These are phyloP conservation scores for Mycena epipterygia DNA, from an alignment of 768 basidiomycete species.

Conservation along the genomic window DNA sequence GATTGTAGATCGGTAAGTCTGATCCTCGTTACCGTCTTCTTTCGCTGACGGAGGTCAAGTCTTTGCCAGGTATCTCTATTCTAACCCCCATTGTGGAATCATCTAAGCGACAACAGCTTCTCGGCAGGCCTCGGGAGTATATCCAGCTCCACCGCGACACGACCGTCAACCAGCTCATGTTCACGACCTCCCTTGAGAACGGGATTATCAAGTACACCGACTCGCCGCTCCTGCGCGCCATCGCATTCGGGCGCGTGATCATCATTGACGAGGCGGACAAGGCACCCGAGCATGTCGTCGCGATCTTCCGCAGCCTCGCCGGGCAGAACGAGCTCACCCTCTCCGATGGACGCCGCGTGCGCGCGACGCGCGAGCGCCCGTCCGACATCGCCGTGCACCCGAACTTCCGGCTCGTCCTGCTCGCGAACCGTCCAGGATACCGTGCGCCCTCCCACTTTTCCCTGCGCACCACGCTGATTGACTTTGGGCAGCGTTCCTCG, in stretches of 20 bases:
- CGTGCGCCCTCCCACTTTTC: slow-evolving; percentile 55
- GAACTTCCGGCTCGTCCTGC: slow-evolving; percentile 71
- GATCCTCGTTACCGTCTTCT: background rate
- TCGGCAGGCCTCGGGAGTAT: slow-evolving; percentile 75
- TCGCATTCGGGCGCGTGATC: slow-evolving; percentile 72
- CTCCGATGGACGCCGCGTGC: slow-evolving; percentile 72
- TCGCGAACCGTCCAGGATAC: slow-evolving; percentile 80
- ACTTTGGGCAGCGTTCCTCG: slow-evolving; percentile 69
- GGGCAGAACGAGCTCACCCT: slow-evolving; percentile 75
- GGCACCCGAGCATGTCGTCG: slow-evolving; percentile 80
- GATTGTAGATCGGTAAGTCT: slow-evolving; percentile 69
- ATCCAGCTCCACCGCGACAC: slow-evolving; percentile 80
- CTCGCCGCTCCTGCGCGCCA: slow-evolving; percentile 76
- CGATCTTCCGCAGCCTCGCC: slow-evolving; percentile 77
- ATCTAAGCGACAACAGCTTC: slow-evolving; percentile 54
- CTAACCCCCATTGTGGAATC: background rate
- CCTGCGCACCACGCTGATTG: background rate
- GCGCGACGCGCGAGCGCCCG: slow-evolving; percentile 58
- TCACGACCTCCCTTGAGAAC: slow-evolving; percentile 70
- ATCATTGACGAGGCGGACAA: slow-evolving; percentile 83
- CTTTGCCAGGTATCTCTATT: slow-evolving; percentile 65
- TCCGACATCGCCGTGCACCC: slow-evolving; percentile 73
- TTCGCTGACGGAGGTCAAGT: slow-evolving; percentile 41
- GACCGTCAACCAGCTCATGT: slow-evolving; percentile 80
- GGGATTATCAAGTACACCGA: slow-evolving; percentile 73